These are phyloP conservation scores for Jimgerdemannia lactiflua DNA, from an alignment of 192 early-diverging fungal species.

Conservation along the genomic window DNA sequence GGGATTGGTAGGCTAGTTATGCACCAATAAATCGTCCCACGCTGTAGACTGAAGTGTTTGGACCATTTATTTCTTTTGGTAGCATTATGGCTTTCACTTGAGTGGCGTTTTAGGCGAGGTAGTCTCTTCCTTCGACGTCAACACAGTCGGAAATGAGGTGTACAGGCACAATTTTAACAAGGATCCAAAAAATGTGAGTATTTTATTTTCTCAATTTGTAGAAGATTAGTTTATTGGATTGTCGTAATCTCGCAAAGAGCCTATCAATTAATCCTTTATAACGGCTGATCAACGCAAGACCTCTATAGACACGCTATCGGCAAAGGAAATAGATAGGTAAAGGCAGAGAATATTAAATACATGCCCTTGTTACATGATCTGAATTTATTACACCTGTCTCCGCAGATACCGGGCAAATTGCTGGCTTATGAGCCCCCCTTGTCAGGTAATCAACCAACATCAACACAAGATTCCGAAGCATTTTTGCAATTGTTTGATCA, in stretches of 20 bases:
- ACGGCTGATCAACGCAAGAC: background rate
- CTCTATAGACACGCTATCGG: background rate
- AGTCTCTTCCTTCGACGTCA: slow-evolving; percentile 85
- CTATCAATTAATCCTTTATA: background rate
- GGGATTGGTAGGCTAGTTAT: slow-evolving; percentile 41
- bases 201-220: background rate
- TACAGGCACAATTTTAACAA: slow-evolving; percentile 65
- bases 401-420: slow-evolving; percentile 63
- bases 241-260: background rate
- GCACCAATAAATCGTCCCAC: background rate
- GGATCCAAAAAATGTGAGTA: slow-evolving; percentile 28
- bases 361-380: too few relatives aligned
- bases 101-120: slow-evolving; percentile 57
- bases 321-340: background rate
- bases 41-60: background rate
- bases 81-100: slow-evolving; percentile 74
- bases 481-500: too few relatives aligned
- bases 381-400: too few relatives aligned
- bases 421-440: slow-evolving; percentile 93
- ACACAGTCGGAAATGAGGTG: slow-evolving; percentile 76
- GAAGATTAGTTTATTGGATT: background rate
- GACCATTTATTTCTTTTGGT: slow-evolving; percentile 8
- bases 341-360: background rate
- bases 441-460: slow-evolving; percentile 57
- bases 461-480: background rate